These are phyloP conservation scores for Discostella stelligera DNA, from an alignment of 352 stramenopile genomes.

Conservation along the genomic window DNA sequence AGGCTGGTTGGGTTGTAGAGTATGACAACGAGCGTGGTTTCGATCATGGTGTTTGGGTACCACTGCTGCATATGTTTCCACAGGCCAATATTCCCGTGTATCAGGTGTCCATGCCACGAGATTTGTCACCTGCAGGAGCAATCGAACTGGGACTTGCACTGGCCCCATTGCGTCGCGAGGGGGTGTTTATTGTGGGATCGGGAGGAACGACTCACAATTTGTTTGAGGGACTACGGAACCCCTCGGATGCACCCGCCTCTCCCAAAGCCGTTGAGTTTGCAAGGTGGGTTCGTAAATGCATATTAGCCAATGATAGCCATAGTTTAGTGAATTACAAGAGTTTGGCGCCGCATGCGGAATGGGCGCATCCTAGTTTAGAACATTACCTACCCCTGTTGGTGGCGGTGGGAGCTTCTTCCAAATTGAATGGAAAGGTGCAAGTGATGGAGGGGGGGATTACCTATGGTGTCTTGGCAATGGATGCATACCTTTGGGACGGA, in stretches of 20 bases:
- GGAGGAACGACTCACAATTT: slow-evolving; percentile 45
- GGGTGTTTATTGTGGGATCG: slow-evolving; percentile 87
- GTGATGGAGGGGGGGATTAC: no score
- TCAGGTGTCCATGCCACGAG: slow-evolving; percentile 80
- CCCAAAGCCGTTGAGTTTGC: slow-evolving; percentile 7
- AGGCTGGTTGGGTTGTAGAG: slow-evolving; percentile 62
- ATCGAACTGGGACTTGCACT: slow-evolving; percentile 82
- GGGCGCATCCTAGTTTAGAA: slow-evolving; percentile 12
- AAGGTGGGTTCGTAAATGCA: not conserved
- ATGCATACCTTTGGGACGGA: no score
- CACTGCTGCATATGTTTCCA: slow-evolving; percentile 85
- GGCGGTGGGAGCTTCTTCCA: not conserved
- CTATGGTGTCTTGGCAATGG: no score
- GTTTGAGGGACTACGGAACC: not conserved
- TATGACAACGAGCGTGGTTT: slow-evolving; percentile 79
- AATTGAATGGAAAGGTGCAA: not conserved
- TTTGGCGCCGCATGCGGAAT: slow-evolving; percentile 2
- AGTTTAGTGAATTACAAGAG: slow-evolving; percentile 8
- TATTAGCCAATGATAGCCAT: not conserved
- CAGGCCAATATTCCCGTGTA: slow-evolving; percentile 87
- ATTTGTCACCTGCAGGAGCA: slow-evolving; percentile 74
- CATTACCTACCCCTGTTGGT: slow-evolving; percentile 18
- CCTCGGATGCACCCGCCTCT: not conserved
- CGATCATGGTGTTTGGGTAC: slow-evolving; percentile 88
- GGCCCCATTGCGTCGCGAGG: slow-evolving; percentile 77